Evolutionary conservation across 495 filamentous ascomycete genomes (phyloP), one percentile per base, ranked within the genome.

Genomic region (Talaromyces trachyspermus): DNA sequence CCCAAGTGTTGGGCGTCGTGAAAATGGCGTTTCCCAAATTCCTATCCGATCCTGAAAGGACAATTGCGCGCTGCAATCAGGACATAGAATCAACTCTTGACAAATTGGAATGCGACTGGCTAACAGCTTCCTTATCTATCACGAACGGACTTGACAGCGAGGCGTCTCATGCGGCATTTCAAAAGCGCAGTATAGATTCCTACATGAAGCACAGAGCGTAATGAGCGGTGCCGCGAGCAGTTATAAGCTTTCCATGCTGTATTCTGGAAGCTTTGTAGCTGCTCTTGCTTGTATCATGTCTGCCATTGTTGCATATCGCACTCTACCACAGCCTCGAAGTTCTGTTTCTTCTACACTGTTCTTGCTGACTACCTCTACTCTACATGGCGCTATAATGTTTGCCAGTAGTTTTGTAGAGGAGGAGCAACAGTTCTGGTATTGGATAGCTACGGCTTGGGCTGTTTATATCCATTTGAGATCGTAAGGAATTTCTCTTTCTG

Each of bases 351-450:
- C 66, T 1, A 59, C 63, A 1, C 17, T 54, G 1, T 69, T 72
- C 43, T 51, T 70, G 43, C 27, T 54, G 4, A 44, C 64, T n/a
- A 57, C 57, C 47, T 48, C 78, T 1, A 7, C 83, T 1, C 58
- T 77, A 0, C 95, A 95, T 60, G 79, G 82, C 8, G 60, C 75
- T 24, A 90, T 95, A 84, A 97, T 96, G 89, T 97, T 97, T 65
- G 89, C 90, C 23, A 95, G 86, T 61, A 95, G 89, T 60, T 97
- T 89, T 58, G 88, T 99, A 19, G 92, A 99, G 59, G 92, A 99
- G 63, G 92, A 99, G 59, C 92, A 97, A 19, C 85, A 96, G 51
- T 95, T 95, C 63, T 99, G 92, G 92, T 96, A 97, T 62, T 95
- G 90, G 89, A 60, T 78, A 14, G 79, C 84, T 10, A 82, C 86